Evolutionary conservation across 1,139 yeast species (phyloP).

Genomic region (Candida albicans): DNA sequence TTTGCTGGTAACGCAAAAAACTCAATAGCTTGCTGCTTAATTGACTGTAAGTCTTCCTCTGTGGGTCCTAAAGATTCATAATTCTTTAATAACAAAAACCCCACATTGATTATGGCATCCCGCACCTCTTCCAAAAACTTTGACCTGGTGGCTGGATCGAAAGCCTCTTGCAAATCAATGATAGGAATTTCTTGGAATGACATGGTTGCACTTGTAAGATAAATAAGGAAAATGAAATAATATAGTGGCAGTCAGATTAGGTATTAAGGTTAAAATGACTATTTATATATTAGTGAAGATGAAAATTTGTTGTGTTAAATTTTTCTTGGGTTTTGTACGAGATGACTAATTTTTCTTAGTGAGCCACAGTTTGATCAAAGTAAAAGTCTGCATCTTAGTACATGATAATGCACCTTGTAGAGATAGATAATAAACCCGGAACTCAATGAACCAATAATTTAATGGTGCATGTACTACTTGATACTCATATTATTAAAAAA

Average conservation of each 20-base stretch:
- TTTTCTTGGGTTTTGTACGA: neutral
- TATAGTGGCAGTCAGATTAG: too few relatives aligned
- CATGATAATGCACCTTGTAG: too few relatives aligned
- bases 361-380: too few relatives aligned
- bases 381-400: too few relatives aligned
- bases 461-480: too few relatives aligned
- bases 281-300: too few relatives aligned
- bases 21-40: slow-evolving; percentile 44
- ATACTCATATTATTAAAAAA: too few relatives aligned
- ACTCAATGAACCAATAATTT: too few relatives aligned
- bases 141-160: slow-evolving; percentile 39
- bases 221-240: neutral
- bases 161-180: slow-evolving; percentile 34
- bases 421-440: too few relatives aligned
- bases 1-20: slow-evolving; percentile 55
- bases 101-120: slow-evolving; percentile 59
- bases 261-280: too few relatives aligned
- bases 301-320: neutral
- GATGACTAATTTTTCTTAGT: too few relatives aligned
- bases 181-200: slow-evolving; percentile 35
- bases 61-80: slow-evolving; percentile 38
- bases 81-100: slow-evolving; percentile 56
- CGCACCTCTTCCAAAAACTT: slow-evolving; percentile 47
- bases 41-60: slow-evolving; percentile 34
- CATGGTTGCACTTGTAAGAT: slow-evolving; percentile 15